Evolutionary conservation across 352 stramenopile genomes (phyloP).

Genomic region (Halophytophthora polymorphica): DNA sequence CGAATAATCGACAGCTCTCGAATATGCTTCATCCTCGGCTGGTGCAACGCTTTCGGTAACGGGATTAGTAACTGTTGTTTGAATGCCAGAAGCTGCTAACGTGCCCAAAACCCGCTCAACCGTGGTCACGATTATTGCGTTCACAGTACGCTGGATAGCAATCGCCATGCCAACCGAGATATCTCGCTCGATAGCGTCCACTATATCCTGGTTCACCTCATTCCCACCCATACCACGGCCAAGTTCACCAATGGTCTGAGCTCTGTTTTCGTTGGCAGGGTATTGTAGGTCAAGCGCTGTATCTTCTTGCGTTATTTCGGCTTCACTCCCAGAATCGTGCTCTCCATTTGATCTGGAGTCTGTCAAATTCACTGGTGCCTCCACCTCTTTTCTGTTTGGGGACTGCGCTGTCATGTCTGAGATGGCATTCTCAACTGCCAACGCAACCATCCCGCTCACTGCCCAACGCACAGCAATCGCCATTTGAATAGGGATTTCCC

Average conservation of each 20-base stretch:
- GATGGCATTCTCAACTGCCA: constrained; percentile 36
- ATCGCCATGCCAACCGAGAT: constrained; percentile 26
- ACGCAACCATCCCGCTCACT: constrained; percentile 38
- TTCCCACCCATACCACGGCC: too few species aligned
- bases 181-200: constrained; percentile 3
- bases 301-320: too few species aligned
- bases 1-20: background rate
- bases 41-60: background rate
- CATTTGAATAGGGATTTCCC: constrained; percentile 34
- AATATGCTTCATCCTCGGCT: background rate
- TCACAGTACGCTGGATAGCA: constrained; percentile 27
- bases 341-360: background rate
- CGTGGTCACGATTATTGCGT: constrained; percentile 26
- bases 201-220: too few species aligned
- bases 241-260: too few species aligned
- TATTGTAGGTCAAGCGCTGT: too few species aligned
- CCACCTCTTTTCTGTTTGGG: background rate
- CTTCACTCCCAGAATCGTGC: too few species aligned
- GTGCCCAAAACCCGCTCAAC: constrained; percentile 15
- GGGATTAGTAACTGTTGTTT: constrained; percentile 11
- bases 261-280: too few species aligned
- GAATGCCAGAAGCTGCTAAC: constrained; percentile 8
- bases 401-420: constrained; percentile 5
- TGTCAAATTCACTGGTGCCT: background rate
- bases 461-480: constrained; percentile 42